Conservation (phyloP, 2,329 filamentous ascomycete species). For the Monosporascus sp. region DNA sequence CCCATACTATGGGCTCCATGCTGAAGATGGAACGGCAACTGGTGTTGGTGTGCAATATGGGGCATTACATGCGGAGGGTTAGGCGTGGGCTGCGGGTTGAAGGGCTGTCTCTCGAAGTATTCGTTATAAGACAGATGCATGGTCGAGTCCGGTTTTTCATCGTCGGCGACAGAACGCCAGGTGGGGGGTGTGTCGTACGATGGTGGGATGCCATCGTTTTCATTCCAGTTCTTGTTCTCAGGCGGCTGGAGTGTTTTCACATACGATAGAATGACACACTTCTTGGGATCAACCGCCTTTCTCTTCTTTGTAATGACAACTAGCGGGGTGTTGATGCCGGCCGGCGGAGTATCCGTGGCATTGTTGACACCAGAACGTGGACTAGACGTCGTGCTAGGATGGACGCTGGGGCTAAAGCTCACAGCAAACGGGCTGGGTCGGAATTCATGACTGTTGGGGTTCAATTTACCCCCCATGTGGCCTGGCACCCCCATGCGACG, state of each 20-base stretch:
- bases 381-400: constrained; percentile 65
- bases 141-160: constrained; percentile 63
- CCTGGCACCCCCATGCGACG: constrained; percentile 47
- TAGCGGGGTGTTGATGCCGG: constrained; percentile 27
- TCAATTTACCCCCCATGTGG: constrained; percentile 52
- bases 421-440: constrained; percentile 76
- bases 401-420: constrained; percentile 69
- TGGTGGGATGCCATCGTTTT: constrained; percentile 77
- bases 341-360: constrained; percentile 26
- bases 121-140: constrained; percentile 67
- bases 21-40: constrained; percentile 77
- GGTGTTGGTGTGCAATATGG: constrained; percentile 75
- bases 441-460: constrained; percentile 71
- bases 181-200: constrained; percentile 80
- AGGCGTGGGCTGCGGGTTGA: constrained; percentile 60
- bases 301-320: constrained; percentile 66
- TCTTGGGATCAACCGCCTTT: constrained; percentile 65
- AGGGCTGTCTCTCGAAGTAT: constrained; percentile 67
- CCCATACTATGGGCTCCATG: constrained; percentile 64
- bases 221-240: constrained; percentile 57
- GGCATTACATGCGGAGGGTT: constrained; percentile 64
- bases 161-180: constrained; percentile 69
- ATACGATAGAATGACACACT: constrained; percentile 51
- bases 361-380: constrained; percentile 59
- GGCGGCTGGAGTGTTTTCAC: constrained; percentile 50